These are phyloP conservation scores for Saposhnikovia divaricata DNA, from an alignment of 129 eudicot genomes.

Conservation along the genomic window DNA sequence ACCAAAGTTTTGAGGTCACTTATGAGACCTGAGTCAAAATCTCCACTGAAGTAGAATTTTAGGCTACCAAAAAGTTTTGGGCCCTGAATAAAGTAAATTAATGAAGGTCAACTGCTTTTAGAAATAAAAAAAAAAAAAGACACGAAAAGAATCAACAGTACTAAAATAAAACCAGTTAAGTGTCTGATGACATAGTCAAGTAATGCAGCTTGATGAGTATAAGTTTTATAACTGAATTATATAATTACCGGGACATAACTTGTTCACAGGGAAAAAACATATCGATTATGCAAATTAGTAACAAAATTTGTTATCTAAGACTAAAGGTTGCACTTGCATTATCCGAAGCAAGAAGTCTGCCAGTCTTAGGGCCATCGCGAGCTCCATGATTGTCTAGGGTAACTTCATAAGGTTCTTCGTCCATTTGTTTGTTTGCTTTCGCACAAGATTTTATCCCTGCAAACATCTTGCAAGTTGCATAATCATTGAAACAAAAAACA, in stretches of 20 bases:
- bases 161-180: neutral
- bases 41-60: constrained; percentile 54
- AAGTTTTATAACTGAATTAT: neutral
- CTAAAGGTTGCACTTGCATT: constrained; percentile 30
- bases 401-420: constrained; percentile 51
- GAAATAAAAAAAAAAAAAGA: neutral
- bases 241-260: neutral
- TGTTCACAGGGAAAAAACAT: neutral
- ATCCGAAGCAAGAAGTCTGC: constrained; percentile 30
- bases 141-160: neutral
- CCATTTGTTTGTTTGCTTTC: constrained; percentile 22
- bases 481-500: neutral
- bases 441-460: constrained; percentile 50
- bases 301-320: neutral
- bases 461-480: neutral
- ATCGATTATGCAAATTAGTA: neutral
- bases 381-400: constrained; percentile 50
- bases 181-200: neutral
- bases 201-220: neutral
- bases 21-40: constrained; percentile 28
- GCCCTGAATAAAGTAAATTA: constrained; percentile 29
- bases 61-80: constrained; percentile 60
- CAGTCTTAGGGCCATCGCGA: constrained; percentile 39
- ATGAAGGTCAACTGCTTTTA: neutral
- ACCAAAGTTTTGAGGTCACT: constrained; percentile 31